These are phyloP conservation scores for Apiospora rasikravindrae DNA, from an alignment of 2,329 filamentous ascomycete genomes.

Conservation along the genomic window DNA sequence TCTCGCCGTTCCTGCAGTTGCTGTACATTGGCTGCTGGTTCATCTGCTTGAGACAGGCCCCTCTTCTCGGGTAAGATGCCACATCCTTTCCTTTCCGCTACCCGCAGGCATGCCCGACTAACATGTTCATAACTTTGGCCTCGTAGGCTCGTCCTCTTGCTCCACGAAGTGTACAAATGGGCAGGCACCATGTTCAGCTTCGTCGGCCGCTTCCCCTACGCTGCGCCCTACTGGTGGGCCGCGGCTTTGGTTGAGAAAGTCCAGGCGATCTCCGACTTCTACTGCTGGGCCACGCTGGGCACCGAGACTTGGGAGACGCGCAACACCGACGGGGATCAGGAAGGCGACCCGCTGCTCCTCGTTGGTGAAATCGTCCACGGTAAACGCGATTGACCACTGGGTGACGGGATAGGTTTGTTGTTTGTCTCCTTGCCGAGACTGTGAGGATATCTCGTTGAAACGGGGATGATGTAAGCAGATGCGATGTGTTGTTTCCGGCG, in stretches of 20 bases:
- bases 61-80: neutral
- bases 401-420: too few species aligned
- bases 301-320: slow-evolving; percentile 6
- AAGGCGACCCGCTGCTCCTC: neutral
- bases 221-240: neutral
- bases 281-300: neutral
- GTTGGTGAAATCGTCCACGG: neutral
- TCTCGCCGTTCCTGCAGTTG: neutral
- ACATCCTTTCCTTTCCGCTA: neutral
- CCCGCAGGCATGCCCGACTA: too few species aligned
- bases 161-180: neutral
- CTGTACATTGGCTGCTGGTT: neutral
- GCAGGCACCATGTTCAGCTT: neutral
- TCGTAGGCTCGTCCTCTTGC: neutral
- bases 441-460: too few species aligned
- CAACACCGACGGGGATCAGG: slow-evolving; percentile 1
- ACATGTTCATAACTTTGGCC: neutral
- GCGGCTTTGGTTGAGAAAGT: neutral
- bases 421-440: too few species aligned
- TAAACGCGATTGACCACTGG: neutral
- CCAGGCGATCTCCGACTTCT: neutral
- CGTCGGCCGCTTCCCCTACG: neutral
- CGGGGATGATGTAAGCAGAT: neutral
- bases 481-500: neutral
- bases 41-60: neutral